Evolutionary conservation across 2,329 filamentous ascomycete genomes (phyloP).

Genomic region (Drechmeria coniospora): DNA sequence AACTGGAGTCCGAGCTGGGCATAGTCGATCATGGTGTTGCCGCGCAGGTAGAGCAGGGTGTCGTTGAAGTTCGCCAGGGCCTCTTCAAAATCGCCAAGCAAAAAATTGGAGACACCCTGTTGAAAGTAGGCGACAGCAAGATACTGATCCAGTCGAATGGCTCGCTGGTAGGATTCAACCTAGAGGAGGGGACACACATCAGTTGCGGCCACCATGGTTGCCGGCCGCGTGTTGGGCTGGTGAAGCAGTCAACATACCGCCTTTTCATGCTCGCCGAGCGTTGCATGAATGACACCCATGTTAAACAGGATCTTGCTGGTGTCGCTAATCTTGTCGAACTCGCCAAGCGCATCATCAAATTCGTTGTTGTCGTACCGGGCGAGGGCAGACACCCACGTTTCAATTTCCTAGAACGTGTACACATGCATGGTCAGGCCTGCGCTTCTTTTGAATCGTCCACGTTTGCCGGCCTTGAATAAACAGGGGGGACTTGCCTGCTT

Average conservation of each 20-base stretch:
- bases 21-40: constrained; percentile 96
- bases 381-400: constrained; percentile 91
- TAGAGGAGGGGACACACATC: constrained; percentile 18
- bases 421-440: no score
- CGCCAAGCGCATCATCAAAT: constrained; percentile 73
- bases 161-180: constrained; percentile 91
- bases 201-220: neutral
- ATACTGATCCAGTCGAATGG: constrained; percentile 82
- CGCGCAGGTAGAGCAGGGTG: constrained; percentile 81
- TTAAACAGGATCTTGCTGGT: constrained; percentile 99
- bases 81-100: constrained; percentile 93
- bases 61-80: constrained; percentile 98
- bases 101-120: constrained; percentile 93
- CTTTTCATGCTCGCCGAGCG: constrained; percentile 86
- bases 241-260: constrained; percentile 40
- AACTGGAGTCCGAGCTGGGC: constrained; percentile 90
- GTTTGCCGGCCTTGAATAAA: no score
- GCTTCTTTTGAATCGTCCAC: no score
- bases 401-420: no score
- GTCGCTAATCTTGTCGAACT: constrained; percentile 78
- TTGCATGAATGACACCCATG: constrained; percentile 93
- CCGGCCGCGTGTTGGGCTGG: neutral
- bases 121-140: constrained; percentile 97
- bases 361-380: constrained; percentile 92
- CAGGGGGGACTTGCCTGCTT: no score